Evolutionary conservation across 139 green algal genomes (phyloP).

Genomic region (Penium margaritaceum): DNA sequence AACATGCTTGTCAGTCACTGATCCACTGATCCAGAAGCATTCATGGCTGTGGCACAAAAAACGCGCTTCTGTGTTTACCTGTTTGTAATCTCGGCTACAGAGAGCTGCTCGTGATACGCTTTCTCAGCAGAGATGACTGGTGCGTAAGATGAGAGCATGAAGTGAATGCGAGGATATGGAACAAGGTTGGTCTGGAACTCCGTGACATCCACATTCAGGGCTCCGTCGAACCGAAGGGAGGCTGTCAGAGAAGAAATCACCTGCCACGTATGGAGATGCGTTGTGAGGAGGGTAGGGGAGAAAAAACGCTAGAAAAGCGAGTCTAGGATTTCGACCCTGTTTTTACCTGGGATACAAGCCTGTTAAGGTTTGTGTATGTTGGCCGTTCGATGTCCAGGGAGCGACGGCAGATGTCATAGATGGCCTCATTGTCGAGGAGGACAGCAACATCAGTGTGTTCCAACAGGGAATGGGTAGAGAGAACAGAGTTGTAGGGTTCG

Average conservation of each 20-base stretch:
- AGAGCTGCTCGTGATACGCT: constrained; percentile 58
- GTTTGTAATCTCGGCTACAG: constrained; percentile 56
- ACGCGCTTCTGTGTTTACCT: no score
- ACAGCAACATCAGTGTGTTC: constrained; percentile 59
- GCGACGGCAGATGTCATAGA: constrained; percentile 60
- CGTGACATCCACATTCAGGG: constrained; percentile 58
- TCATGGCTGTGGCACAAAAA: no score
- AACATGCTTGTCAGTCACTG: no score
- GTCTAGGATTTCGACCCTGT: no score
- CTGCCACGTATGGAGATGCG: no score
- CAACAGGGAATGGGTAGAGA: constrained; percentile 57
- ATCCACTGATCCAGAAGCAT: no score
- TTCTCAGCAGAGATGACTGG: constrained; percentile 59
- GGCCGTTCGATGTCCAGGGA: constrained; percentile 58
- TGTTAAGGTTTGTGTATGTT: constrained; percentile 62
- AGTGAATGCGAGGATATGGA: constrained; percentile 60
- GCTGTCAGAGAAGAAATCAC: constrained; percentile 60
- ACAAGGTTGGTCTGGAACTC: constrained; percentile 65
- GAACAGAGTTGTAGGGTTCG: constrained; percentile 59
- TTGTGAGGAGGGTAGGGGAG: no score
- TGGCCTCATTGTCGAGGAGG: constrained; percentile 59
- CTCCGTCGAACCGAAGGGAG: constrained; percentile 58
- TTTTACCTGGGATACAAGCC: constrained; percentile 50
- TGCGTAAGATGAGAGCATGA: constrained; percentile 59
- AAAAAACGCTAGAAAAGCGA: no score